These are phyloP conservation scores for Fusarium mundagurra DNA, from an alignment of 2,329 filamentous ascomycete species.

Conservation along the genomic window DNA sequence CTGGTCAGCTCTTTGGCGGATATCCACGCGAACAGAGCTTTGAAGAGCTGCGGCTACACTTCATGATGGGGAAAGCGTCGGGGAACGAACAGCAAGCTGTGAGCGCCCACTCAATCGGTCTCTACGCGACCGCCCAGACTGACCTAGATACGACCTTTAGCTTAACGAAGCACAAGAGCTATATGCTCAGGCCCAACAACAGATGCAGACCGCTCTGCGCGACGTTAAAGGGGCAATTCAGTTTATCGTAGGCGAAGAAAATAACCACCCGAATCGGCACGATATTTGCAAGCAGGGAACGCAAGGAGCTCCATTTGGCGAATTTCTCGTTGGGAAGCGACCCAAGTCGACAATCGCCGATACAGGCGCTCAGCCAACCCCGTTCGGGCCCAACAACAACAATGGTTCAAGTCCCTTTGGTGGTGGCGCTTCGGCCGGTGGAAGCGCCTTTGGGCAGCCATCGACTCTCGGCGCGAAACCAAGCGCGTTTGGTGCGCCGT, in stretches of 20 bases:
- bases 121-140: slow-evolving; percentile 15
- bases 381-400: slow-evolving; percentile 52
- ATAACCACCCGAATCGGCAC: slow-evolving; percentile 78
- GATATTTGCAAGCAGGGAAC: slow-evolving; percentile 67
- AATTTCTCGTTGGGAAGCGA: slow-evolving; percentile 55
- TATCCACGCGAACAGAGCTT: slow-evolving; percentile 82
- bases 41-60: slow-evolving; percentile 86
- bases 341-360: slow-evolving; percentile 39
- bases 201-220: slow-evolving; percentile 75
- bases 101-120: slow-evolving; percentile 38
- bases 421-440: slow-evolving; percentile 40
- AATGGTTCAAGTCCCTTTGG: slow-evolving; percentile 46
- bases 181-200: slow-evolving; percentile 71
- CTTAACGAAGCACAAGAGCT: slow-evolving; percentile 69
- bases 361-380: slow-evolving; percentile 48
- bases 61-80: slow-evolving; percentile 66
- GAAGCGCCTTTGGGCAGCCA: slow-evolving; percentile 48
- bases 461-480: slow-evolving; percentile 46
- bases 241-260: slow-evolving; percentile 72
- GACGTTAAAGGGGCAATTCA: slow-evolving; percentile 78
- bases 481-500: slow-evolving; percentile 46
- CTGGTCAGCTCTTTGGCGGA: slow-evolving; percentile 86
- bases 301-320: slow-evolving; percentile 55
- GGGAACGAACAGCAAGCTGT: slow-evolving; percentile 69
- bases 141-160: slow-evolving; percentile 50